Evolutionary conservation across 371 early-diverging fungal genomes (phyloP).

Genomic region (Chytridium lagenaria): DNA sequence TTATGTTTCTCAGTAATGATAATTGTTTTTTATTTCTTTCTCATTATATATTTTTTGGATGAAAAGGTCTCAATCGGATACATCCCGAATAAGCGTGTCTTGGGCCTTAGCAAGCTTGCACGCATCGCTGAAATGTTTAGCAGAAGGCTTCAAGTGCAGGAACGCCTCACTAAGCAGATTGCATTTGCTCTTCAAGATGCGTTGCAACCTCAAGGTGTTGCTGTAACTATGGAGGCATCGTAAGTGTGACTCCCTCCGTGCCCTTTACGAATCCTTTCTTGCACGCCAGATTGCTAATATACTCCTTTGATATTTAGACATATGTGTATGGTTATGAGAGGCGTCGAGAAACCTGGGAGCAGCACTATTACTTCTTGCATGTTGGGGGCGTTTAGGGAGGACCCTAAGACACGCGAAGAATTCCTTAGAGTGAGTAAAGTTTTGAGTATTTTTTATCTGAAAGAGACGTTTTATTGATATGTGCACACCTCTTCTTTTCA

Average conservation of each 20-base stretch:
- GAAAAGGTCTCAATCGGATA: constrained; percentile 89
- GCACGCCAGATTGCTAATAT: constrained; percentile 41
- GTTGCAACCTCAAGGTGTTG: constrained; percentile 95
- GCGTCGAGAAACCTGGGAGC: constrained; percentile 94
- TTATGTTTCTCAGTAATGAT: too few relatives aligned
- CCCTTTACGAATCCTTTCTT: too few relatives aligned
- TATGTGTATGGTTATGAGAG: constrained; percentile 94
- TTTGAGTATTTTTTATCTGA: too few relatives aligned
- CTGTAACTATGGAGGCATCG: constrained; percentile 95
- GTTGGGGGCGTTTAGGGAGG: constrained; percentile 92
- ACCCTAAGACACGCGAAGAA: constrained; percentile 95
- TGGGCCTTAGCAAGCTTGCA: constrained; percentile 96
- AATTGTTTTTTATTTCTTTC: too few relatives aligned
- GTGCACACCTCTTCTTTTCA: neutral
- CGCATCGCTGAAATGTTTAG: constrained; percentile 97
- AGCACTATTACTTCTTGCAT: constrained; percentile 92
- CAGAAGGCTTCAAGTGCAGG: constrained; percentile 96
- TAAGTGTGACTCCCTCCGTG: too few relatives aligned
- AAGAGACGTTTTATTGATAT: neutral
- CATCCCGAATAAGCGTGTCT: constrained; percentile 92
- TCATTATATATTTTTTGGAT: too few relatives aligned
- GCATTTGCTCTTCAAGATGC: constrained; percentile 89
- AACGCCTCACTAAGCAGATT: constrained; percentile 96
- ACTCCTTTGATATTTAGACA: constrained; percentile 60
- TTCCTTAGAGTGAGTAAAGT: constrained; percentile 68